Conservation (phyloP, 352 stramenopile species). For the Pythium apleroticum region DNA sequence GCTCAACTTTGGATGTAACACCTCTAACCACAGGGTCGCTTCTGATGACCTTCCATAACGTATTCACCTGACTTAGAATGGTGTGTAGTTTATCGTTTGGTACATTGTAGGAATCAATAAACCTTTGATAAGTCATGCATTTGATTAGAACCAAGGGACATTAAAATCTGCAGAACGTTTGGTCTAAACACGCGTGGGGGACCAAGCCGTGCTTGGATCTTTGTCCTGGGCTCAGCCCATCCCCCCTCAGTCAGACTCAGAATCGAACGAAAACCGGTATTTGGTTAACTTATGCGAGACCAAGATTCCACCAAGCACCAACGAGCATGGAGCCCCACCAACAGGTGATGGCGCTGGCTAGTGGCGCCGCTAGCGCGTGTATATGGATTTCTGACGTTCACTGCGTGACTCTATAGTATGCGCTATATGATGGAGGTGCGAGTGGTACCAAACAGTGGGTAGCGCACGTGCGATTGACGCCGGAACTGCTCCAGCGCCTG, state of each 20-base stretch:
- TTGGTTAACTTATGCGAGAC: slow-evolving; percentile 23
- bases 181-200: too few species aligned
- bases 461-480: slow-evolving; percentile 71
- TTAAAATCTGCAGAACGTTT: too few species aligned
- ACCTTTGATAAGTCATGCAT: too few species aligned
- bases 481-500: slow-evolving; percentile 68
- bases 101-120: too few species aligned
- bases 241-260: slow-evolving; percentile 4
- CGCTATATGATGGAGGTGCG: slow-evolving; percentile 54
- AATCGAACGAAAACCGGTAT: slow-evolving; percentile 14
- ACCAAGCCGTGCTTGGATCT: not conserved
- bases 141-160: too few species aligned
- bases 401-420: slow-evolving; percentile 42
- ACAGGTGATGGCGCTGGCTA: slow-evolving; percentile 6
- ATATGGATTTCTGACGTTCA: not conserved
- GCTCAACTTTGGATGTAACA: too few species aligned
- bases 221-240: not conserved
- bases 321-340: slow-evolving; percentile 20
- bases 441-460: slow-evolving; percentile 45
- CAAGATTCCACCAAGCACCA: not conserved
- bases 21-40: too few species aligned
- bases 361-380: not conserved
- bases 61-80: too few species aligned
- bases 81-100: too few species aligned
- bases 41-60: too few species aligned